Evolutionary conservation across 768 basidiomycete species (phyloP), one percentile per base, ranked within the genome.

Genomic region (Polyporus arcularius): DNA sequence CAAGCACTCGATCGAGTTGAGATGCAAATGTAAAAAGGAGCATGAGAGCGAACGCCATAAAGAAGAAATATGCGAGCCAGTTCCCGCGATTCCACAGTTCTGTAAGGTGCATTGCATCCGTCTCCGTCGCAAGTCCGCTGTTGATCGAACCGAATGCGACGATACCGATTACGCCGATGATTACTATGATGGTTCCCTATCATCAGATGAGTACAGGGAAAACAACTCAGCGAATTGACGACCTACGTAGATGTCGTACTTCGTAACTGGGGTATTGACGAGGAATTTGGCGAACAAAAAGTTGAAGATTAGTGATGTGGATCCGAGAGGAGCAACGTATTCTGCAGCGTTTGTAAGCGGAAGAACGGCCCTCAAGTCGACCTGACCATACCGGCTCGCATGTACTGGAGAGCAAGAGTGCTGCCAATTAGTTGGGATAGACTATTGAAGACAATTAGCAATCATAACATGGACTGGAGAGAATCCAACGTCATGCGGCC

Each of bases 271-370:
- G 5, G 89, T 92, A 40, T 91, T 92, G 6, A 93, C 88, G 60
- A 94, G 82, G 70, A 94, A 90, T 66, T 90, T 85, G 40, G 96
- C 96, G 72, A 97, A 96, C 40, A 97, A 79, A 71, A 97, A 96
- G 73, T 98, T 98, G 79, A 98, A 98, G 57, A 98, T 86, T 63
- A 98, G 85, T 12, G 94, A 92, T 11, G 94, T 90, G 0, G 93
- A 94, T 14, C 96, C 96, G 4, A 98, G 82, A 2, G 96, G 96
- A 1, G 96, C 96, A 57, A 98, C 96, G 73, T 97, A 98, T 85
- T 96, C 92, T 86, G 74, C 15, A 55, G 49, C 40, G 11, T 14
- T 21, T 39, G 26, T 31, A 3, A 60, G 57, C 50, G 7, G 55
- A 55, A 40, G 39, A 41, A 65, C 45, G 15, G 46, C 46, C 21